These are phyloP conservation scores for Rostrohypoxylon terebratum DNA, from an alignment of 495 filamentous ascomycete species.

Conservation along the genomic window DNA sequence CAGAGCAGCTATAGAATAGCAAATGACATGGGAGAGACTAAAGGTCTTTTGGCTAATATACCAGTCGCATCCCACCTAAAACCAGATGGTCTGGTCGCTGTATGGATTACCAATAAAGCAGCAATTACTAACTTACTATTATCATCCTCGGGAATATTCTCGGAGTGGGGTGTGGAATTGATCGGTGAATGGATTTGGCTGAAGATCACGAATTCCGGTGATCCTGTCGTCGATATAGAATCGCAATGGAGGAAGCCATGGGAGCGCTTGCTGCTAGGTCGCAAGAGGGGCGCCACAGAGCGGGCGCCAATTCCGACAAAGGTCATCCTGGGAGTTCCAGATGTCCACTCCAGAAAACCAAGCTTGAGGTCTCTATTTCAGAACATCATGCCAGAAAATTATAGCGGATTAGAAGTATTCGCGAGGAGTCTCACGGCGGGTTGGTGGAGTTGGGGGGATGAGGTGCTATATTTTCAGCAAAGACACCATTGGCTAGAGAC, in stretches of 20 bases:
- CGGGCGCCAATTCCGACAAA: conserved; percentile 56
- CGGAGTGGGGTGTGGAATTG: conserved; percentile 70
- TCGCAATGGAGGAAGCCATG: conserved; percentile 85
- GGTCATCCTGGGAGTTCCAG: conserved; percentile 83
- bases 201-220: conserved; percentile 78
- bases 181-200: conserved; percentile 93
- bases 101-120: conserved; percentile 91
- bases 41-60: conserved; percentile 61
- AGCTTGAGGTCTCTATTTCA: conserved; percentile 61
- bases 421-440: conserved; percentile 85
- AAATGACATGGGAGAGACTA: conserved; percentile 52
- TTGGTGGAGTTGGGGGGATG: conserved; percentile 92
- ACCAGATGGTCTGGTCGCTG: conserved; percentile 68
- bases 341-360: conserved; percentile 93
- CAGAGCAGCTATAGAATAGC: conserved; percentile 70
- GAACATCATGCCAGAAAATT: conserved; percentile 58
- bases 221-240: conserved; percentile 76
- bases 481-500: conserved; percentile 70
- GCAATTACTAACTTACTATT: conserved; percentile 69
- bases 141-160: conserved; percentile 64
- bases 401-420: conserved; percentile 85
- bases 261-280: conserved; percentile 81
- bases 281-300: conserved; percentile 46
- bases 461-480: conserved; percentile 83
- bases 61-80: conserved; percentile 68